These are phyloP conservation scores for Cyberlindnera petersonii DNA, from an alignment of 805 yeast species.

Conservation along the genomic window DNA sequence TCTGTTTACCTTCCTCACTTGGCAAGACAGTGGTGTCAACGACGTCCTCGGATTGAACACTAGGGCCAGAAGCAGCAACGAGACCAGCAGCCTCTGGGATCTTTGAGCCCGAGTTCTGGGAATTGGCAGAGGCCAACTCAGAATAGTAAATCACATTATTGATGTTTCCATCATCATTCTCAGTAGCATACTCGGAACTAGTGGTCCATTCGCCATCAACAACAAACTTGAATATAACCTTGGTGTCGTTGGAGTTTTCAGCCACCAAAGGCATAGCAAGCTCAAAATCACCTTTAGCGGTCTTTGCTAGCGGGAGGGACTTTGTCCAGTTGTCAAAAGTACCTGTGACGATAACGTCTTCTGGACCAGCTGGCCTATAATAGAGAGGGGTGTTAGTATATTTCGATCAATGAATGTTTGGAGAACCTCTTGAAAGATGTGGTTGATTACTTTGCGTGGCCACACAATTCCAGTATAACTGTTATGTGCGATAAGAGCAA, in stretches of 20 bases:
- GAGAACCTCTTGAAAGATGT: no score
- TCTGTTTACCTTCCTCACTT: constrained; percentile 34
- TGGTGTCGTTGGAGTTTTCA: constrained; percentile 30
- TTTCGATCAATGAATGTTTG: no score
- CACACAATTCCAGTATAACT: no score
- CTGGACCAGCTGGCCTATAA: constrained; percentile 48
- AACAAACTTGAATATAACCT: constrained; percentile 50
- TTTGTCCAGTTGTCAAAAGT: constrained; percentile 67
- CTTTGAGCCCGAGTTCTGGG: constrained; percentile 12
- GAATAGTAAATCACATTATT: constrained; percentile 34
- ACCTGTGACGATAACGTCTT: constrained; percentile 63
- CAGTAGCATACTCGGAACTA: constrained; percentile 38
- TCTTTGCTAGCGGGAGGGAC: constrained; percentile 55
- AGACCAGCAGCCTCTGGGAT: constrained; percentile 50
- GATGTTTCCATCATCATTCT: constrained; percentile 37
- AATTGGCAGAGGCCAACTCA: constrained; percentile 19
- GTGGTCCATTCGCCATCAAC: constrained; percentile 67
- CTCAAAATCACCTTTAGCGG: constrained; percentile 56
- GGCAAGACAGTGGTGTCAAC: constrained; percentile 37
- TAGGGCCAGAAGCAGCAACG: constrained; percentile 18
- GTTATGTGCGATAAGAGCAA: no score
- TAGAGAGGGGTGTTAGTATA: background rate
- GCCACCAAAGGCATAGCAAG: constrained; percentile 52
- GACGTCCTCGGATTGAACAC: constrained; percentile 28
- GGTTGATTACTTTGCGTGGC: no score